phyloP scores from a whole-genome alignment of 129 eudicot genomes.

The Artemisia annua region DNA sequence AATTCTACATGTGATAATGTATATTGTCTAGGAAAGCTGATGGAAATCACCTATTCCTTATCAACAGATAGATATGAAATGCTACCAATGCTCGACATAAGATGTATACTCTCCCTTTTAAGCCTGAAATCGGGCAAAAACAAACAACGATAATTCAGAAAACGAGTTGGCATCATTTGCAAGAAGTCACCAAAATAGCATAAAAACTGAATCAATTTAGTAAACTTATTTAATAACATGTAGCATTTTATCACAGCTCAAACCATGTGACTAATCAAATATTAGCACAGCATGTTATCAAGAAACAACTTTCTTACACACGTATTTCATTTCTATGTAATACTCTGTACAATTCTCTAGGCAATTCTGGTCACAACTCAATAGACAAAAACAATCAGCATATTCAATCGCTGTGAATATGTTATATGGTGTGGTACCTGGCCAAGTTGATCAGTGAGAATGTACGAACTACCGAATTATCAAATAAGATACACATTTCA shows the following conservation, averaged over 20 bases:
- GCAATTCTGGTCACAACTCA: not conserved
- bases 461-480: no score
- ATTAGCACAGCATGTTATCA: no score
- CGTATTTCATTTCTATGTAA: no score
- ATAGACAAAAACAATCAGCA: not conserved
- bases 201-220: not conserved
- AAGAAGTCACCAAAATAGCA: not conserved
- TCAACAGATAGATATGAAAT: not conserved
- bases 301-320: no score
- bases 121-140: slow-evolving; percentile 1
- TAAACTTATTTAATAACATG: no score
- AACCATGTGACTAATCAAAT: no score
- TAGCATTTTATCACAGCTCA: no score
- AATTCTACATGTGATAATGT: not conserved
- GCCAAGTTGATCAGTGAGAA: no score
- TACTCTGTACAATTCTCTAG: not conserved
- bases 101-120: not conserved
- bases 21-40: not conserved
- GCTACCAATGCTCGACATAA: not conserved
- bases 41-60: not conserved
- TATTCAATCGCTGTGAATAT: not conserved
- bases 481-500: not conserved
- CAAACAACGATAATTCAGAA: not conserved
- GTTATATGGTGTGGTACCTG: no score
- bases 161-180: not conserved